A percentile compares a stretch with the other conserved stretches of the same genome.
phyloP scores from a whole-genome alignment of 2,329 filamentous ascomycete genomes.

The Anthostomella pinea region DNA sequence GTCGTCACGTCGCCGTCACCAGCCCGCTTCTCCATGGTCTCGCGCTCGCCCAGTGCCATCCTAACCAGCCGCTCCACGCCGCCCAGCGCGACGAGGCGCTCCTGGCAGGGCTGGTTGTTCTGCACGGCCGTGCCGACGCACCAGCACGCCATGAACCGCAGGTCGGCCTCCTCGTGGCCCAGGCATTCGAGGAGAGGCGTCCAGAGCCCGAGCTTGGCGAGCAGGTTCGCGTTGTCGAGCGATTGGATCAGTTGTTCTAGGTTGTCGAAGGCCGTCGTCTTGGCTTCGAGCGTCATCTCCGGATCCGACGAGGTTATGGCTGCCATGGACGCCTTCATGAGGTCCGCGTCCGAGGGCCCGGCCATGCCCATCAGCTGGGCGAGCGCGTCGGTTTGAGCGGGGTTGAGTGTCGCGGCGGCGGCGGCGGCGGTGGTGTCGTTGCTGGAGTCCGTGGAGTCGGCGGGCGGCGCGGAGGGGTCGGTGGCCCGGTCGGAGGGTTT shows the following conservation, averaged over 20 bases:
- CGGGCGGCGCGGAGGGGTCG: conserved; percentile 40
- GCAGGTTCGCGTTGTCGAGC: conserved; percentile 96
- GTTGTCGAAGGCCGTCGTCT: conserved; percentile 86
- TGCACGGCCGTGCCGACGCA: conserved; percentile 92
- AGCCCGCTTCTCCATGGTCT: conserved; percentile 8
- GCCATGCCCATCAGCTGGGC: conserved; percentile 75
- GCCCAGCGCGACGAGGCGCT: conserved; percentile 60
- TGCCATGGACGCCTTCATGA: conserved; percentile 83
- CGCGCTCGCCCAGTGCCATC: conserved; percentile 44
- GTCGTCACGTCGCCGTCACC: conserved; percentile 9
- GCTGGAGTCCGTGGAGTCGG: conserved; percentile 29
- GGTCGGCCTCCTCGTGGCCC: conserved; percentile 63
- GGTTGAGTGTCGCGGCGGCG: conserved; percentile 49
- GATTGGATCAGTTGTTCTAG: conserved; percentile 89
- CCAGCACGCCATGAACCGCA: conserved; percentile 88
- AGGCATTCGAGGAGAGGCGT: conserved; percentile 71
- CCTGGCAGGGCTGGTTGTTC: conserved; percentile 87
- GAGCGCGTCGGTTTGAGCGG: conserved; percentile 70
- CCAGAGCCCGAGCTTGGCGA: conserved; percentile 78
- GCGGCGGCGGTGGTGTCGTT: conserved; percentile 30
- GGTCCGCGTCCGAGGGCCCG: conserved; percentile 83
- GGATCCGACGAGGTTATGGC: conserved; percentile 63
- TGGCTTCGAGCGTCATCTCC: conserved; percentile 68
- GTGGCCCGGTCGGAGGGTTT: conserved; percentile 76
- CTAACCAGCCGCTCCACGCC: conserved; percentile 69